Evolutionary conservation across 495 filamentous ascomycete genomes (phyloP).

Genomic region (Aspergillus avenaceus): DNA sequence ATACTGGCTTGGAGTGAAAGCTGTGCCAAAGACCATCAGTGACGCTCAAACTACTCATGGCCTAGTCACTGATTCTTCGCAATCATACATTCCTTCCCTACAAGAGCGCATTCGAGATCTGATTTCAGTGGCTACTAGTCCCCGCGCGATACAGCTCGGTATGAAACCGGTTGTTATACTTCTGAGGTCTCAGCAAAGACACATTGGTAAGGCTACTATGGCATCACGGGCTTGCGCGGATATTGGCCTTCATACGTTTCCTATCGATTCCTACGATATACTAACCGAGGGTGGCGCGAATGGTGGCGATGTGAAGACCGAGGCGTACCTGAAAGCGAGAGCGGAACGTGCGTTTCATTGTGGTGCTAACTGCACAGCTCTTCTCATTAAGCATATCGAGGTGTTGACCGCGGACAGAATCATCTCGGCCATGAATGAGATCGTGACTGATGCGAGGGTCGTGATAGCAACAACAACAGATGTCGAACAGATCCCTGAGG

Average conservation of each 20-base stretch:
- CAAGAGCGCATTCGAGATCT: constrained; percentile 79
- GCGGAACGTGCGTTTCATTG: constrained; percentile 86
- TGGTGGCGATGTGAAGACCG: constrained; percentile 87
- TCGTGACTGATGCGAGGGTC: constrained; percentile 67
- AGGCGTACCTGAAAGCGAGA: constrained; percentile 79
- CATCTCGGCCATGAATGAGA: constrained; percentile 73
- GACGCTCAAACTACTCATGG: constrained; percentile 38
- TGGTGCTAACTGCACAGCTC: constrained; percentile 73
- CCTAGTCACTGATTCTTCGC: constrained; percentile 40
- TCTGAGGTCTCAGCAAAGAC: constrained; percentile 81
- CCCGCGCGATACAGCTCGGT: constrained; percentile 77
- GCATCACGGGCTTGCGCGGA: constrained; percentile 77
- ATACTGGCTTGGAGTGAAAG: constrained; percentile 75
- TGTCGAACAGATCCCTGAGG: constrained; percentile 88
- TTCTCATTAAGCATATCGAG: constrained; percentile 84
- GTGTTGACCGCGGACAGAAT: constrained; percentile 88
- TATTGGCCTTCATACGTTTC: constrained; percentile 84
- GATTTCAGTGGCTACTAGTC: constrained; percentile 81
- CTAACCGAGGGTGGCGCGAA: constrained; percentile 81
- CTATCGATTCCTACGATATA: constrained; percentile 90
- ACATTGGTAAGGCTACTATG: constrained; percentile 81
- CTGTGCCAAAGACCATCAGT: constrained; percentile 40
- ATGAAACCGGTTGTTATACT: constrained; percentile 87
- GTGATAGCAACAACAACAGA: constrained; percentile 92
- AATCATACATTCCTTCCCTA: constrained; percentile 57